Evolutionary conservation across 805 yeast genomes (phyloP), one percentile per base, ranked within the genome.

Genomic region (Pichia exigua): DNA sequence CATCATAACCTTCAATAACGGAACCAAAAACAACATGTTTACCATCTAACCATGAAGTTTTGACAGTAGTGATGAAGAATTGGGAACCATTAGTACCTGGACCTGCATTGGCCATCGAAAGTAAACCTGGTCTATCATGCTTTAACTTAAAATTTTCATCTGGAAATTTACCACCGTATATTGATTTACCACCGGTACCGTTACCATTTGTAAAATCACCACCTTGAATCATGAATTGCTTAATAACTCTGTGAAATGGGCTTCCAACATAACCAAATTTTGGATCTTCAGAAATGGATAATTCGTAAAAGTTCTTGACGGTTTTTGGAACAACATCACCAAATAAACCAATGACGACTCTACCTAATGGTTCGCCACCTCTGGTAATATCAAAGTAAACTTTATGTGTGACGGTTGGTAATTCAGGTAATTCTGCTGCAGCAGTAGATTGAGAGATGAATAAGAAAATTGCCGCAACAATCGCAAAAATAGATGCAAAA

Each of bases 11-110:
- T 52, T 85, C 90, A 18, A 89, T 53, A 51, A 94, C 97, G 72
- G 89, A 88, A 59, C 99, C 99, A 64, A 94, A 94, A 42, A 94
- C 99, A 65, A 94, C 99, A 70, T 94, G 99, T 61, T 75, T 82
- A 58, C 95, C 94, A 65, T 94, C 89, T 65, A 94, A 80, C 98
- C 99, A 94, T 47, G 84, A 73, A 51, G 97, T 88, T 38, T 79
- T 77, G 22, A 86, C 96, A 27, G 97, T 91, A 64, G 96, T 90
- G 73, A 94, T 85, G 78, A 91, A 91, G 68, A 91, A 91, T 72
- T 90, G 97, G 39, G 96, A 89, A 21, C 97, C 97, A 67, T 90
- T 90, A 70, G 91, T 84, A 71, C 84, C 74, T 56, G 66, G 79
- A 58, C 92, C 92, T 32, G 89, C 83, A 62, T 85, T 85, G 59